Percentiles rank a stretch among this genome's conserved stretches.
These are phyloP conservation scores for Trypanosoma lewisi DNA, from an alignment of 208 protist genomes.

Conservation along the genomic window DNA sequence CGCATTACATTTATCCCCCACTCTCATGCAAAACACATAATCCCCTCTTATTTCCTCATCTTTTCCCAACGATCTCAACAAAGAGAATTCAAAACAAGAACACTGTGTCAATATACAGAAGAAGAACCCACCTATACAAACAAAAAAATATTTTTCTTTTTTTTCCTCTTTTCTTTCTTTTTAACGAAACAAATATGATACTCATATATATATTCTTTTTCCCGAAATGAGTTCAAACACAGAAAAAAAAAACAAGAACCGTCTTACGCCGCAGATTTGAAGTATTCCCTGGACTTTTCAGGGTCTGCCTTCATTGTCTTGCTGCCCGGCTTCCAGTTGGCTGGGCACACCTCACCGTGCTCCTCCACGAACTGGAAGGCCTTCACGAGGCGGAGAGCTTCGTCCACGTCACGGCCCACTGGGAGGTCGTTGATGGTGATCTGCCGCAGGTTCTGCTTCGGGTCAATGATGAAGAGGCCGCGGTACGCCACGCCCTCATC, in stretches of 20 bases:
- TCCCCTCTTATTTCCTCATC: too few relatives aligned
- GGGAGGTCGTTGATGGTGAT: conserved; percentile 95
- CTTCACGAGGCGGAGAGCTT: conserved; percentile 94
- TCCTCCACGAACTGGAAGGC: conserved; percentile 95
- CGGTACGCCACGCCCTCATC: conserved; percentile 86
- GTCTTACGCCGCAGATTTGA: conserved; percentile 24
- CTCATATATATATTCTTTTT: too few relatives aligned
- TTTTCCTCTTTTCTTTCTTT: too few relatives aligned
- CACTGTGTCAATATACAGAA: too few relatives aligned
- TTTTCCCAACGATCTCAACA: too few relatives aligned
- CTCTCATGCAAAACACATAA: too few relatives aligned
- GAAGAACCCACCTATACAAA: too few relatives aligned
- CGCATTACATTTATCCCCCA: too few relatives aligned
- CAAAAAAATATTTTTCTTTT: too few relatives aligned
- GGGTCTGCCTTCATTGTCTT: conserved; percentile 93
- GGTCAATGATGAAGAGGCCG: conserved; percentile 96
- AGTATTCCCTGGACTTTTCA: conserved; percentile 90
- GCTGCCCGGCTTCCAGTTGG: conserved; percentile 90
- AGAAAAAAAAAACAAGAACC: conserved; percentile 16
- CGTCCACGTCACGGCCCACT: conserved; percentile 94
- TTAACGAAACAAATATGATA: too few relatives aligned
- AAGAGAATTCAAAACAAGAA: too few relatives aligned
- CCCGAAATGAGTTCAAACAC: too few relatives aligned
- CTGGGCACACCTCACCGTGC: conserved; percentile 95
- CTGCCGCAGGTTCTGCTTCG: conserved; percentile 88